phyloP scores from a whole-genome alignment of 1,284 basidiomycete genomes.

The Cystobasidium sp. region DNA sequence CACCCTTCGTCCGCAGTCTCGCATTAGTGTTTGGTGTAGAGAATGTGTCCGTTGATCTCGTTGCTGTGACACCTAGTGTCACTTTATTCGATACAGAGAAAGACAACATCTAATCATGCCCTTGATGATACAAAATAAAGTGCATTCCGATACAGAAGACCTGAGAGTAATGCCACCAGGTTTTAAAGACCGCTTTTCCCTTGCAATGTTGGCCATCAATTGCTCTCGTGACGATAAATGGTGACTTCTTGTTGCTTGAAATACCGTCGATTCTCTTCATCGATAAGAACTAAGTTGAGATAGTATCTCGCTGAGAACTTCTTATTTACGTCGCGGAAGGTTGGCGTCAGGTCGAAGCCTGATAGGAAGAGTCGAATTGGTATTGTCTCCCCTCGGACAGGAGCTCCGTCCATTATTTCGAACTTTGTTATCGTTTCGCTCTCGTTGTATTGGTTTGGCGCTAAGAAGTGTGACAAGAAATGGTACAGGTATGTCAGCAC shows the following conservation, averaged over 20 bases:
- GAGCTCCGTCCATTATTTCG: constrained; percentile 96
- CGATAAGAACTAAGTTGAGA: constrained; percentile 89
- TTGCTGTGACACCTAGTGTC: not conserved
- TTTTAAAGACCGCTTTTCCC: not conserved
- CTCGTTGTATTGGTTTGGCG: constrained; percentile 97
- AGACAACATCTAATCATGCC: not conserved
- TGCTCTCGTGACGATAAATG: constrained; percentile 47
- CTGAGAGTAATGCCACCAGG: too few species aligned
- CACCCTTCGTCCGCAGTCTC: not conserved
- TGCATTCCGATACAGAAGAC: too few species aligned
- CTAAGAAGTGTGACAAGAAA: constrained; percentile 45
- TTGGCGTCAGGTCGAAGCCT: constrained; percentile 96
- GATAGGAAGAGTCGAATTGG: constrained; percentile 97
- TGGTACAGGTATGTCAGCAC: not conserved
- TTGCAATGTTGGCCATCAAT: not conserved
- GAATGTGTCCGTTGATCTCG: not conserved
- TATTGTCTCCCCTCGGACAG: constrained; percentile 94
- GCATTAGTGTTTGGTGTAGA: not conserved
- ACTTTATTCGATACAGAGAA: not conserved
- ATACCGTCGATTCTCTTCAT: constrained; percentile 94
- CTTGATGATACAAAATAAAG: too few species aligned
- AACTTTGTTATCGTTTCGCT: constrained; percentile 99
- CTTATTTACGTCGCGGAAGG: constrained; percentile 99
- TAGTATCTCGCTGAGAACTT: constrained; percentile 98
- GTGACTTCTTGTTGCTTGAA: constrained; percentile 68